These are phyloP conservation scores for Arthroderma sp. DNA, from an alignment of 2,329 filamentous ascomycete species.

Conservation along the genomic window DNA sequence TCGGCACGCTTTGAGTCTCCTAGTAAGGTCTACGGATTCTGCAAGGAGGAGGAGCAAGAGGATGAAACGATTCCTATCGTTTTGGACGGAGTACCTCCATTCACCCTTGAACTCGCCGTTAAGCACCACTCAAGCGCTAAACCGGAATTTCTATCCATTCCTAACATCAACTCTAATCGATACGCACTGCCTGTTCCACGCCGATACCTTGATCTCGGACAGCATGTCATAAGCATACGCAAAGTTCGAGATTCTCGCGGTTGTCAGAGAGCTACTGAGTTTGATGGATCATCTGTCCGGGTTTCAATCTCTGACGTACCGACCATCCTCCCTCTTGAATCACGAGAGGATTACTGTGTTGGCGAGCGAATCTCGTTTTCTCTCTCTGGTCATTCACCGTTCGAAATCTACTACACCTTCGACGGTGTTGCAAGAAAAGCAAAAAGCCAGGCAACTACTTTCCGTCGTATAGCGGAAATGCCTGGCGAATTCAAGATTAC, in stretches of 20 bases:
- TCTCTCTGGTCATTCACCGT: constrained; percentile 78
- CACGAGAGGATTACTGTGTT: constrained; percentile 80
- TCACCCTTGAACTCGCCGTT: constrained; percentile 82
- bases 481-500: constrained; percentile 83
- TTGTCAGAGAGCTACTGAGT: constrained; percentile 67
- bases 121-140: constrained; percentile 74
- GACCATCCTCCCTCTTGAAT: constrained; percentile 76
- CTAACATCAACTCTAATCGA: constrained; percentile 60
- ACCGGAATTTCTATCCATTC: constrained; percentile 69
- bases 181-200: constrained; percentile 78
- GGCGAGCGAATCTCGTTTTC: constrained; percentile 90
- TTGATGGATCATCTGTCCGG: constrained; percentile 63
- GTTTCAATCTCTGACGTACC: constrained; percentile 90
- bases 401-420: constrained; percentile 87
- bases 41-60: constrained; percentile 66
- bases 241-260: constrained; percentile 79
- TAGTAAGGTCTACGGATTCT: constrained; percentile 91
- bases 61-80: constrained; percentile 82
- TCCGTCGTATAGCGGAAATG: constrained; percentile 84
- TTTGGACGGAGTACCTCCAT: constrained; percentile 72
- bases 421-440: constrained; percentile 67
- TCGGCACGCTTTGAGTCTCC: constrained; percentile 71
- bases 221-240: constrained; percentile 76
- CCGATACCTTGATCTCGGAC: constrained; percentile 72
- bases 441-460: constrained; percentile 58